These are phyloP conservation scores for Dalbergia cultrata DNA, from an alignment of 306 rosid genomes.

Conservation along the genomic window DNA sequence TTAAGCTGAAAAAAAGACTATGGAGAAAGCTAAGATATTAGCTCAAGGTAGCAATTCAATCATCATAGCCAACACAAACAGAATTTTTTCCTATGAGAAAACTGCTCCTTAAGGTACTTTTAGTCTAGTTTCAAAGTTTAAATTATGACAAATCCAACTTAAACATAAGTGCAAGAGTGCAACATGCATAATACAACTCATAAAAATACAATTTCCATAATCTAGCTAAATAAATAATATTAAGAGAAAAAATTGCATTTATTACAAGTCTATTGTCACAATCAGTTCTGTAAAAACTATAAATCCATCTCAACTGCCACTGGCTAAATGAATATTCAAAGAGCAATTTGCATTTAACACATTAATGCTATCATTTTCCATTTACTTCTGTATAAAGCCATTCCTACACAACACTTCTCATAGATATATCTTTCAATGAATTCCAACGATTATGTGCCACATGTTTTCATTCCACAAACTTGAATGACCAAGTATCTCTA, in stretches of 20 bases:
- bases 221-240: neutral
- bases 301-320: neutral
- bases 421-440: neutral
- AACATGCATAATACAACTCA: neutral
- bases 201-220: neutral
- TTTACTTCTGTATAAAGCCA: neutral
- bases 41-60: neutral
- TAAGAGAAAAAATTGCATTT: neutral
- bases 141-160: neutral
- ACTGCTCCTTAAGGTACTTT: neutral
- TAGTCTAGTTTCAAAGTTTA: neutral
- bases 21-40: constrained; percentile 11
- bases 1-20: neutral
- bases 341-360: neutral
- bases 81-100: neutral
- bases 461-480: neutral
- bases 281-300: neutral
- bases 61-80: neutral
- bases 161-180: neutral
- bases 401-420: neutral
- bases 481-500: neutral
- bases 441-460: neutral
- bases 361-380: neutral
- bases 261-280: neutral
- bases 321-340: constrained; percentile 7